Evolutionary conservation across 2,329 filamentous ascomycete genomes (phyloP).

Genomic region (Nemania sp.): DNA sequence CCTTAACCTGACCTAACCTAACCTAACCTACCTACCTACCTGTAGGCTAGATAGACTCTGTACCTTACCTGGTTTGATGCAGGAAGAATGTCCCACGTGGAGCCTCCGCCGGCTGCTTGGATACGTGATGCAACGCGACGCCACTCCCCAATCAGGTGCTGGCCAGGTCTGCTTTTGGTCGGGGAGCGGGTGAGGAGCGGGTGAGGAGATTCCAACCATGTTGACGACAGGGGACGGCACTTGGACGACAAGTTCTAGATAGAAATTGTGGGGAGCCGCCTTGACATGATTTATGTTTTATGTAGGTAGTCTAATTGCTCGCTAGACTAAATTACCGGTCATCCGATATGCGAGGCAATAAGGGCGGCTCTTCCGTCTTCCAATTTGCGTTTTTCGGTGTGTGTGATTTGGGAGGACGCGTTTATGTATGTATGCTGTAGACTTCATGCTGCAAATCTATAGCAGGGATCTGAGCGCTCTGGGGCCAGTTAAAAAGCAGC

Average conservation of each 20-base stretch:
- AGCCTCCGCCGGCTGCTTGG: conserved; percentile 19
- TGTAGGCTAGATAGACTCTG: no score
- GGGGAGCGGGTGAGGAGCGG: conserved; percentile 10
- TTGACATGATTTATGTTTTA: background rate
- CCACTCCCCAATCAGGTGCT: conserved; percentile 3
- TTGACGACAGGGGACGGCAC: conserved; percentile 35
- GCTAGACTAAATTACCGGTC: background rate
- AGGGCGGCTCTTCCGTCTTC: conserved; percentile 23
- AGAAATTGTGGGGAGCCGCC: conserved; percentile 20
- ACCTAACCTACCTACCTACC: background rate
- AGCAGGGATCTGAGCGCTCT: no score
- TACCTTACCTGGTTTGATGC: background rate
- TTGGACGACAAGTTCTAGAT: conserved; percentile 14
- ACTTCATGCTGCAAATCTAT: no score
- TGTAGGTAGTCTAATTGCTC: no score
- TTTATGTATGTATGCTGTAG: background rate
- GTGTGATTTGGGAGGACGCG: background rate
- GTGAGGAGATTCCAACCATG: conserved; percentile 14
- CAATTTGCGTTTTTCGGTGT: background rate
- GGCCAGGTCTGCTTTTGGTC: conserved; percentile 18
- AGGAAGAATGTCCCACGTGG: conserved; percentile 22
- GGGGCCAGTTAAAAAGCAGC: no score
- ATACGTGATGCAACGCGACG: conserved; percentile 29
- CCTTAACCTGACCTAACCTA: background rate
- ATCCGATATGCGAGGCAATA: background rate